Percentiles rank a stretch among this genome's conserved stretches.
Conservation (phyloP, 805 yeast species). For the Tetrapisispora nanseiensis region DNA sequence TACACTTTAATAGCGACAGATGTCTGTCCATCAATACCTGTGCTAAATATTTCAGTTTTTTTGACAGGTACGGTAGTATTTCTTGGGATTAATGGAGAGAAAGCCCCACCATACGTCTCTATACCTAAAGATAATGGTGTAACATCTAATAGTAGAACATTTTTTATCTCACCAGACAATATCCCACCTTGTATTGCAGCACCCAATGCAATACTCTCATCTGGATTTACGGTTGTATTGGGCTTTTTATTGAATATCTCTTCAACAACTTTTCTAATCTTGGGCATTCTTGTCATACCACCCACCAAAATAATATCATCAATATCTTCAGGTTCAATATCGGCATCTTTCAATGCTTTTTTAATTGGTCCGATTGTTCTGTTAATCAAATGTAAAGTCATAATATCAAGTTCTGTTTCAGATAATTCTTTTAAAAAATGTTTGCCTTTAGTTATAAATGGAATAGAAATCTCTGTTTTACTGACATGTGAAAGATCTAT, state of each 20-base stretch:
- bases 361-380: slow-evolving; percentile 66
- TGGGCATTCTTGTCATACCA: slow-evolving; percentile 89
- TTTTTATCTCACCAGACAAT: slow-evolving; percentile 70
- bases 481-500: slow-evolving; percentile 62
- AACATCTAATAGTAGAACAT: slow-evolving; percentile 69
- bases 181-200: slow-evolving; percentile 89
- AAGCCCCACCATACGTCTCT: slow-evolving; percentile 78
- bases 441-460: slow-evolving; percentile 53
- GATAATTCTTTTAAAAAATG: slow-evolving; percentile 52
- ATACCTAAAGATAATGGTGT: slow-evolving; percentile 78
- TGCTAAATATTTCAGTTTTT: slow-evolving; percentile 63
- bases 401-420: slow-evolving; percentile 56
- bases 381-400: slow-evolving; percentile 57
- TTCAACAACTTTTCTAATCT: slow-evolving; percentile 53
- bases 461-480: slow-evolving; percentile 54
- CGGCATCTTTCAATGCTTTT: slow-evolving; percentile 67
- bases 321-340: slow-evolving; percentile 50
- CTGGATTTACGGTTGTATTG: slow-evolving; percentile 72
- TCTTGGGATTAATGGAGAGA: slow-evolving; percentile 68
- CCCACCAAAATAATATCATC: slow-evolving; percentile 75
- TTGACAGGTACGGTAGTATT: slow-evolving; percentile 71
- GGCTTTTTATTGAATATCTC: slow-evolving; percentile 54
- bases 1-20: slow-evolving; percentile 71
- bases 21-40: slow-evolving; percentile 79
- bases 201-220: slow-evolving; percentile 86